Evolutionary conservation across 2,329 filamentous ascomycete genomes (phyloP), one percentile per base, ranked within the genome.

Genomic region (Aplosporella prunicola): DNA sequence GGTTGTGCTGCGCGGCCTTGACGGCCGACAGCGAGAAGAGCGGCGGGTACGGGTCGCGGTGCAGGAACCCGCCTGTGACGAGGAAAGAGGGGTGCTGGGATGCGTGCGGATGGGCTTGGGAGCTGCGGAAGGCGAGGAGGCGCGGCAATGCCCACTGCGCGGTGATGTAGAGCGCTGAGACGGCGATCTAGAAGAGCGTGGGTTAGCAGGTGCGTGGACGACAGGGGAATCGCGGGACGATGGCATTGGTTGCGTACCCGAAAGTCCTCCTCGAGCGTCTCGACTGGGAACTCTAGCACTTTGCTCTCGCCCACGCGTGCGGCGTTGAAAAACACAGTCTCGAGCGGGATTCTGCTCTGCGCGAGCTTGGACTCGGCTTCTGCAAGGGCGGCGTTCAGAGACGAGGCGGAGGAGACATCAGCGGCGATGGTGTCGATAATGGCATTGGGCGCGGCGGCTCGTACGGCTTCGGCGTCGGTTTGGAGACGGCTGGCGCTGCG

Each of bases 271-370:
- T 71, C 53, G 8, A 74, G 63, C 11, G 68, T 63, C 28, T 62
- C 54, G 2, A 67, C 56, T 2, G 46, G 49, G 32, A 64, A 62
- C 22, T 61, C 55, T 5, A 73, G 49, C 1, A 68, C 53, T 3
- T 57, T 51, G 16, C 59, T 62, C 0, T 61, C 57, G 5, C 57
- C 57, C 1, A 74, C 64, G 0, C 66, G 52, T 3, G 70, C 71
- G 1, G 70, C 68, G 44, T 74, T 74, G 57, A 66, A 74, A 28
- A 71, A 62, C 3, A 74, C 56, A 15, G 64, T 65, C 31, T 71
- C 65, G 2, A 71, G 29, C 6, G 29, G 29, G n/a, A n/a, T n/a
- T 4, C 17, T 31, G 29, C 14, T 51, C 2, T 48, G 45, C n/a
- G 55, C 55, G 13, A 63, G 64, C 31, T 62, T 55, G 1, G 57